Evolutionary conservation across 2,329 filamentous ascomycete species (phyloP), one percentile per base, ranked within the genome.

Genomic region (Cryphonectria carpinicola): DNA sequence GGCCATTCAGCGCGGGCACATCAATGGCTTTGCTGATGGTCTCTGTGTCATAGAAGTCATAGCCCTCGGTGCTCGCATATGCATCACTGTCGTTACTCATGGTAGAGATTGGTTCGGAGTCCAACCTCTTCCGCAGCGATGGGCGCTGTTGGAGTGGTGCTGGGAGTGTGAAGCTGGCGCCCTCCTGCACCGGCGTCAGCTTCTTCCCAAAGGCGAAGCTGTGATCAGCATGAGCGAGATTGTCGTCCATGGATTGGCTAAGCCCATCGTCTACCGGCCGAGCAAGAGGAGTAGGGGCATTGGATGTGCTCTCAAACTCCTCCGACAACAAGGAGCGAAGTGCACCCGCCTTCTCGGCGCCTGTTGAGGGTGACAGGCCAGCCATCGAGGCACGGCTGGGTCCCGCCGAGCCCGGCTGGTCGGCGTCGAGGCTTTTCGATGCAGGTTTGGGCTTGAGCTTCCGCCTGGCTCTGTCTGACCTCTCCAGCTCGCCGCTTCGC

Each of bases 11-110:
- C 11, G 77, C 74, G 11, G 84, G 86, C 65, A 89, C 85, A 71
- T 89, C 86, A 63, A 89, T 86, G 8, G 85, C 86, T 61, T 81
- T 81, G 65, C 80, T 80, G 69, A 86, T 78, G 39, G 82, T 85
- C n/a, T 88, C 88, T 39, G 88, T 80, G 74, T 88, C 89, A 76
- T 90, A 90, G 75, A 91, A 91, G 77, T 91, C 89, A 74, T 91
- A 90, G 0, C 89, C 89, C 73, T 90, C 88, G 1, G 85, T 87
- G 75, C 82, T 86, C n/a, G 80, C 74, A 32, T 85, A 83, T 7
- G 84, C 83, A 60, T 82, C 83, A 74, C 84, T 88, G 56, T 84
- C 83, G 43, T 86, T 83, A 75, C 86, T 88, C 28, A 79, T 73
- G n/a, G 83, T 80, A 2, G 87, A 89, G 37, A 87, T 74, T 1